These are phyloP conservation scores for Cylindrotheca fusiformis DNA, from an alignment of 108 stramenopile species.

Conservation along the genomic window DNA sequence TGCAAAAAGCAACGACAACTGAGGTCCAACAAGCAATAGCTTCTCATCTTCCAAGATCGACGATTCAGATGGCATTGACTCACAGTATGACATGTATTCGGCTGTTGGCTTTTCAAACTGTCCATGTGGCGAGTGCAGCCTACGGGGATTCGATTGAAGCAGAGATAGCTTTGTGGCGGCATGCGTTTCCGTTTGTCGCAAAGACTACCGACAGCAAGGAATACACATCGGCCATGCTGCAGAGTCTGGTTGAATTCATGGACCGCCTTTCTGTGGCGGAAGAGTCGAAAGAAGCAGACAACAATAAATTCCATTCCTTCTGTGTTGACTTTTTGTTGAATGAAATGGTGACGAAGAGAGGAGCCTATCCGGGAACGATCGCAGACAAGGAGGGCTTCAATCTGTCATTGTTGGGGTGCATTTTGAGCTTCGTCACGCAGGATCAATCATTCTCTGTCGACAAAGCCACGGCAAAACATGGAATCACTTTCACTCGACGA, in stretches of 20 bases:
- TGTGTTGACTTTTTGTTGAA: conserved; percentile 44
- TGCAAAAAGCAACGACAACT: conserved; percentile 4
- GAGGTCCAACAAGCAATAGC: conserved; percentile 21
- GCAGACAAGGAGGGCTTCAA: conserved; percentile 48
- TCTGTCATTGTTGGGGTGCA: conserved; percentile 30
- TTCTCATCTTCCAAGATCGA: conserved; percentile 3
- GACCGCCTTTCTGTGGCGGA: conserved; percentile 38
- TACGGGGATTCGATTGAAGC: conserved; percentile 13
- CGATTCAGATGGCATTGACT: conserved; percentile 23
- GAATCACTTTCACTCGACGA: conserved; percentile 25
- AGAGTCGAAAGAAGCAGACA: background rate
- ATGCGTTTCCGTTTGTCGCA: conserved; percentile 38
- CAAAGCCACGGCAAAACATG: conserved; percentile 14
- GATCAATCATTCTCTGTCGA: conserved; percentile 21
- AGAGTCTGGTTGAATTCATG: conserved; percentile 35
- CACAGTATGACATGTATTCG: conserved; percentile 33
- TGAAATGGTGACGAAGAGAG: conserved; percentile 31
- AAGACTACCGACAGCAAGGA: conserved; percentile 43
- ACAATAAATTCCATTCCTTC: conserved; percentile 25
- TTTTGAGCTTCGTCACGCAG: conserved; percentile 33
- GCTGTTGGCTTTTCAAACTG: conserved; percentile 38
- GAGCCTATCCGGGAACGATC: conserved; percentile 53
- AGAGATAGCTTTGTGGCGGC: conserved; percentile 46
- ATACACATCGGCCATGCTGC: conserved; percentile 33
- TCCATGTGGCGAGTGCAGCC: conserved; percentile 20